A percentile compares a stretch with the other conserved stretches of the same genome.
phyloP scores from a whole-genome alignment of 306 rosid species.

The Dryas octopetala region DNA sequence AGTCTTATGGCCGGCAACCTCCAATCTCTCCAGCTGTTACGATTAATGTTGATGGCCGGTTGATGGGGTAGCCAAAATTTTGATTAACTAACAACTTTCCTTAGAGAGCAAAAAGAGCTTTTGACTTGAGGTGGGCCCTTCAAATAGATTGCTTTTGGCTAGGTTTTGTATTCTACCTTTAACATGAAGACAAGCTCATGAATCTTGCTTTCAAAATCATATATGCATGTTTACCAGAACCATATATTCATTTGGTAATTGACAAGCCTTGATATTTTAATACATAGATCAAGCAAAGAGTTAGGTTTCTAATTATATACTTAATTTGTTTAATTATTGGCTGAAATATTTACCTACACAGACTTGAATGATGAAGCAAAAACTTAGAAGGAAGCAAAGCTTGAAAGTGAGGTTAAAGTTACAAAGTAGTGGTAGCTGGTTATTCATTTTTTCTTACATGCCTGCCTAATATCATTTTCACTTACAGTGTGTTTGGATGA shows the following conservation, averaged over 20 bases:
- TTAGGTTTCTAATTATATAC: neutral
- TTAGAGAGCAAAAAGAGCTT: neutral
- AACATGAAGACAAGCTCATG: constrained; percentile 2
- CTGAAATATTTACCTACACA: neutral
- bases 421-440: neutral
- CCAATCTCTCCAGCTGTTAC: too few relatives aligned
- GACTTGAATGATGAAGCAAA: constrained; percentile 8
- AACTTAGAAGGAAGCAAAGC: constrained; percentile 9
- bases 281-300: neutral
- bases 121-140: neutral
- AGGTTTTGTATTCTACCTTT: constrained; percentile 4
- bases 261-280: too few relatives aligned
- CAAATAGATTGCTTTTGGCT: neutral
- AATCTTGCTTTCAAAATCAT: constrained; percentile 9
- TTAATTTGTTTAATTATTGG: neutral
- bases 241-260: neutral
- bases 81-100: too few relatives aligned
- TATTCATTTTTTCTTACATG: neutral
- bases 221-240: neutral
- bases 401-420: neutral
- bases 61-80: too few relatives aligned
- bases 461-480: neutral
- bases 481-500: neutral
- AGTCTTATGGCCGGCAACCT: too few relatives aligned
- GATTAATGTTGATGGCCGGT: too few relatives aligned